Evolutionary conservation across 768 basidiomycete genomes (phyloP).

Genomic region (Phaeotremella skinneri): DNA sequence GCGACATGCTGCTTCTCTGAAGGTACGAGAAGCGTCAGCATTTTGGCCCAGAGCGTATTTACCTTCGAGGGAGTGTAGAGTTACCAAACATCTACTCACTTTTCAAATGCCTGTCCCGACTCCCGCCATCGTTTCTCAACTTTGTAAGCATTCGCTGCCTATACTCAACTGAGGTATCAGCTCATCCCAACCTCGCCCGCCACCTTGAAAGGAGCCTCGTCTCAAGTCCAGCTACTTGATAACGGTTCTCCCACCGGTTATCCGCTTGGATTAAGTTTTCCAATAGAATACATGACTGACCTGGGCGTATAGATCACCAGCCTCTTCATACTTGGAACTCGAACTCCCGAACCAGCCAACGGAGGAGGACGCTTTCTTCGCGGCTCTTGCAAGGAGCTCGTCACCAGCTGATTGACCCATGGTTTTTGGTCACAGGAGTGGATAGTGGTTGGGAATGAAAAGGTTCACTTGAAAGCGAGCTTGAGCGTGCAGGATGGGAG

Average conservation of each 20-base stretch:
- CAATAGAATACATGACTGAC: conserved; percentile 12
- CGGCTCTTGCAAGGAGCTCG: conserved; percentile 74
- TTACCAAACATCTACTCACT: conserved; percentile 28
- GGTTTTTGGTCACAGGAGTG: neutral
- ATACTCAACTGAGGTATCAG: conserved; percentile 55
- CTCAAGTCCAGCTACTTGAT: too few species aligned
- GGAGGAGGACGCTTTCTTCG: conserved; percentile 85
- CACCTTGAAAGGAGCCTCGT: too few species aligned
- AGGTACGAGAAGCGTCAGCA: conserved; percentile 2
- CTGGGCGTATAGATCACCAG: conserved; percentile 78
- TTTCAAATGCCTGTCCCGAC: conserved; percentile 83
- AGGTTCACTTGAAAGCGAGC: too few species aligned
- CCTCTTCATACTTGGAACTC: conserved; percentile 85
- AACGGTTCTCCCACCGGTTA: too few species aligned
- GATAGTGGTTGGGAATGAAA: neutral
- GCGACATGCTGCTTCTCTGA: conserved; percentile 86
- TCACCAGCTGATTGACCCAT: conserved; percentile 69
- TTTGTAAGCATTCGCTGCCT: conserved; percentile 84
- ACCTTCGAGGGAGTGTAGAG: neutral
- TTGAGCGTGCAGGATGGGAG: too few species aligned
- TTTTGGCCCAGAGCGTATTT: neutral
- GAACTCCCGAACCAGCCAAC: conserved; percentile 77
- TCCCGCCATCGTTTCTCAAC: conserved; percentile 88
- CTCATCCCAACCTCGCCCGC: too few species aligned
- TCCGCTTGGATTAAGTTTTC: neutral